A percentile compares a stretch with the other conserved stretches of the same genome.
Conservation (phyloP, 2,329 filamentous ascomycete species). For the Sporothrix variecibatus region DNA sequence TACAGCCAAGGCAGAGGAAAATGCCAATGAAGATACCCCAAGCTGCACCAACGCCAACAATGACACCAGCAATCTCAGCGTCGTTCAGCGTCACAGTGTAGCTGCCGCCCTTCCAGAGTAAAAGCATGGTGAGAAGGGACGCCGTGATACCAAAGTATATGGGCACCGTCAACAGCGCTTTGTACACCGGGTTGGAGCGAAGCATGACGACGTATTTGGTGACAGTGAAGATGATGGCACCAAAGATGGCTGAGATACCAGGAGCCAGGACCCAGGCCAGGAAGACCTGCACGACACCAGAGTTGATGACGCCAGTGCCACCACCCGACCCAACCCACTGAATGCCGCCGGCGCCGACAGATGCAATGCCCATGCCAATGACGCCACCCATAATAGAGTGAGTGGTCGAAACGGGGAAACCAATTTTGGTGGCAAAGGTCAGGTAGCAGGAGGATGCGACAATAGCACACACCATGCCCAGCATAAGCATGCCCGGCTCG, state of each 20-base stretch:
- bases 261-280: constrained; percentile 64
- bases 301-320: constrained; percentile 42
- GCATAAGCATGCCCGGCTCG: constrained; percentile 56
- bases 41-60: constrained; percentile 54
- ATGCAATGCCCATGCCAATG: constrained; percentile 60
- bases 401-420: constrained; percentile 62
- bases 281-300: constrained; percentile 61
- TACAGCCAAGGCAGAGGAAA: constrained; percentile 62
- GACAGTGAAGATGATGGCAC: constrained; percentile 55
- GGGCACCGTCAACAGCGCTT: constrained; percentile 55
- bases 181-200: constrained; percentile 54
- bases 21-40: constrained; percentile 52
- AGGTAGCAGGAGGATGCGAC: constrained; percentile 57
- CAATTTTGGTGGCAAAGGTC: constrained; percentile 56
- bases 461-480: constrained; percentile 60
- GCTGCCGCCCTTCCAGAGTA: constrained; percentile 57
- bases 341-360: constrained; percentile 53
- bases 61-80: constrained; percentile 53
- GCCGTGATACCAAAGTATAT: constrained; percentile 60
- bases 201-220: constrained; percentile 60
- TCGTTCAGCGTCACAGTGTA: constrained; percentile 52
- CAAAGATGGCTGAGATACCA: constrained; percentile 55
- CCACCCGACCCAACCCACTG: constrained; percentile 53
- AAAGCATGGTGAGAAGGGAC: constrained; percentile 59
- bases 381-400: constrained; percentile 63